Conservation (phyloP, 805 yeast genomes). For the Phaffomyces antillensis region DNA sequence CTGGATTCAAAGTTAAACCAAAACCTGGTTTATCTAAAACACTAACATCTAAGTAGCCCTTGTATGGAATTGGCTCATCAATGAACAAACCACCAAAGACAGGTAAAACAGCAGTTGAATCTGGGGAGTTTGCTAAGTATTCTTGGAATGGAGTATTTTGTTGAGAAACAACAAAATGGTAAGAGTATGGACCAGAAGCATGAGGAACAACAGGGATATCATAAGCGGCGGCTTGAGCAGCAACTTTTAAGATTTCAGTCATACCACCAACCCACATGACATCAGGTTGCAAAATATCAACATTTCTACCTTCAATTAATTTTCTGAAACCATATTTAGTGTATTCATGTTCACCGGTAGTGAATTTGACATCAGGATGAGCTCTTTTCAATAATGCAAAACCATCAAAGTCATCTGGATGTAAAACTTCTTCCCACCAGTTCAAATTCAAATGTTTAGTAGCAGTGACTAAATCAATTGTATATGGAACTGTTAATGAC, state of each 20-base stretch:
- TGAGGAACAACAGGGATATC: constrained; percentile 49
- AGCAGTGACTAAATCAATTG: constrained; percentile 38
- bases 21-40: constrained; percentile 43
- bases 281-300: constrained; percentile 44
- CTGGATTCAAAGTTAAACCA: constrained; percentile 40
- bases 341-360: constrained; percentile 49
- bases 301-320: constrained; percentile 40
- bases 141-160: constrained; percentile 47
- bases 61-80: constrained; percentile 41
- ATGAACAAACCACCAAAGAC: constrained; percentile 40
- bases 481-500: constrained; percentile 42
- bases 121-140: constrained; percentile 44
- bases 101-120: constrained; percentile 35
- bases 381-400: constrained; percentile 39
- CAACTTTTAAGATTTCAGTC: constrained; percentile 39
- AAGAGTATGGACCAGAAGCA: constrained; percentile 47
- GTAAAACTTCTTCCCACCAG: constrained; percentile 47
- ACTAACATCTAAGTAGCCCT: constrained; percentile 34
- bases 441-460: constrained; percentile 40
- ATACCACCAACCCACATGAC: constrained; percentile 50
- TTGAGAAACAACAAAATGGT: constrained; percentile 43
- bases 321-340: constrained; percentile 44
- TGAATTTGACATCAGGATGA: constrained; percentile 39
- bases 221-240: constrained; percentile 45
- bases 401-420: constrained; percentile 46